Conservation (phyloP, 2,329 filamentous ascomycete genomes). For the Macrophomina pseudophaseolina region DNA sequence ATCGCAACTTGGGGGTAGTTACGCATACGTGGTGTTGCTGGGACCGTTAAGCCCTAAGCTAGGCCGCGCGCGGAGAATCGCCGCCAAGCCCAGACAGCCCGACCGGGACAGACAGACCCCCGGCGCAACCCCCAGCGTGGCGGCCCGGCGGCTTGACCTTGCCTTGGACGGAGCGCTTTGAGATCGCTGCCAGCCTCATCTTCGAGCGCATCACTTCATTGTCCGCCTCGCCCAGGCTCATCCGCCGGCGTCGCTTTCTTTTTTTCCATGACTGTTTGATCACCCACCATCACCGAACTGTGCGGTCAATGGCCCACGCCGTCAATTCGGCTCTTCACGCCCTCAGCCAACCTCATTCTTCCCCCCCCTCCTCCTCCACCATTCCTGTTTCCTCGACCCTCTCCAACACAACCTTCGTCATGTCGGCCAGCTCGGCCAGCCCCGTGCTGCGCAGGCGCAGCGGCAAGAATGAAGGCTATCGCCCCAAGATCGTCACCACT, state of each 20-base stretch:
- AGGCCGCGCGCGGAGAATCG: constrained; percentile 4
- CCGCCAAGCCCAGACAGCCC: background rate
- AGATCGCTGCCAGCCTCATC: constrained; percentile 22
- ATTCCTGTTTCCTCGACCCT: constrained; percentile 50
- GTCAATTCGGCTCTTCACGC: constrained; percentile 22
- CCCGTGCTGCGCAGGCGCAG: constrained; percentile 59
- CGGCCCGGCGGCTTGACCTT: constrained; percentile 14
- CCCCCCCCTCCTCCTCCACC: constrained; percentile 17
- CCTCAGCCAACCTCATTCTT: constrained; percentile 21
- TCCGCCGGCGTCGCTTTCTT: constrained; percentile 2
- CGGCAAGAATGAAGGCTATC: constrained; percentile 73
- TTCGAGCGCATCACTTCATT: constrained; percentile 21
- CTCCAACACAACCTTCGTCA: constrained; percentile 79
- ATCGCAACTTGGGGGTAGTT: constrained; percentile 8
- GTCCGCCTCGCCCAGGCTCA: constrained; percentile 13
- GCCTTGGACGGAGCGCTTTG: constrained; percentile 15
- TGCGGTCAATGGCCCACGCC: constrained; percentile 19
- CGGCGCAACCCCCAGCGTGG: constrained; percentile 2
- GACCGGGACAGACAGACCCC: constrained; percentile 3
- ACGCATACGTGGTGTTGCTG: constrained; percentile 25
- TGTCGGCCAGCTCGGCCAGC: constrained; percentile 69
- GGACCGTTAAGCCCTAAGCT: constrained; percentile 6
- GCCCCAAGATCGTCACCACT: constrained; percentile 75
- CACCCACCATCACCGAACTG: background rate
- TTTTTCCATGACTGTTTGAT: constrained; percentile 5